Evolutionary conservation across 2,329 filamentous ascomycete genomes (phyloP).

Genomic region (Graphilbum fragrans): DNA sequence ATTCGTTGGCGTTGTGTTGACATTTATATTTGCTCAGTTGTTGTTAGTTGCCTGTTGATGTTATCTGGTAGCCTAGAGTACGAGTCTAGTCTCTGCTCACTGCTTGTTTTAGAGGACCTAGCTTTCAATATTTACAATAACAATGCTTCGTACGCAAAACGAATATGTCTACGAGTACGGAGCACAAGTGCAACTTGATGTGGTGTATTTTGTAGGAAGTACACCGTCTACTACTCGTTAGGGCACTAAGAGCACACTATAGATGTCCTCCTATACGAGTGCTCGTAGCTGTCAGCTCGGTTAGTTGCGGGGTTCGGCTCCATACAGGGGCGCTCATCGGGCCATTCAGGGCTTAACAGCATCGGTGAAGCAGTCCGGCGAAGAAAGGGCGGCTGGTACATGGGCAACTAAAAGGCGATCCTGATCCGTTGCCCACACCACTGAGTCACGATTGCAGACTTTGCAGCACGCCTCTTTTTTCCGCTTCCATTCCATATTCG

Average conservation of each 20-base stretch:
- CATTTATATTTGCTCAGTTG: neutral
- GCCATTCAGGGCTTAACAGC: neutral
- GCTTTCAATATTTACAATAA: neutral
- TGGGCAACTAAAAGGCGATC: neutral
- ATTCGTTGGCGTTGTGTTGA: too few species aligned
- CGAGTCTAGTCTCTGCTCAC: neutral
- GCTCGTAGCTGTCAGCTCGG: neutral
- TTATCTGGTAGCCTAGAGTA: neutral
- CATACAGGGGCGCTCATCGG: neutral
- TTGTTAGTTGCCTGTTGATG: neutral
- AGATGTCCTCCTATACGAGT: neutral
- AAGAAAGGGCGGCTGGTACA: neutral
- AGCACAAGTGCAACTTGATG: neutral
- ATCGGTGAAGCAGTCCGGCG: neutral
- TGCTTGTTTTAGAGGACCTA: neutral
- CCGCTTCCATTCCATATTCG: neutral
- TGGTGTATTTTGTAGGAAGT: too few species aligned
- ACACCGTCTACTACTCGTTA: neutral
- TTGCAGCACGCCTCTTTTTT: neutral
- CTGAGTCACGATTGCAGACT: too few species aligned
- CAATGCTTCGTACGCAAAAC: neutral
- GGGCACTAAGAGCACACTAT: neutral
- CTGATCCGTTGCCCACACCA: neutral
- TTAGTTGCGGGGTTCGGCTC: neutral
- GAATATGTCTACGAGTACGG: neutral